phyloP scores from a whole-genome alignment of 106 monocot species.

The Cymbidium sinense region DNA sequence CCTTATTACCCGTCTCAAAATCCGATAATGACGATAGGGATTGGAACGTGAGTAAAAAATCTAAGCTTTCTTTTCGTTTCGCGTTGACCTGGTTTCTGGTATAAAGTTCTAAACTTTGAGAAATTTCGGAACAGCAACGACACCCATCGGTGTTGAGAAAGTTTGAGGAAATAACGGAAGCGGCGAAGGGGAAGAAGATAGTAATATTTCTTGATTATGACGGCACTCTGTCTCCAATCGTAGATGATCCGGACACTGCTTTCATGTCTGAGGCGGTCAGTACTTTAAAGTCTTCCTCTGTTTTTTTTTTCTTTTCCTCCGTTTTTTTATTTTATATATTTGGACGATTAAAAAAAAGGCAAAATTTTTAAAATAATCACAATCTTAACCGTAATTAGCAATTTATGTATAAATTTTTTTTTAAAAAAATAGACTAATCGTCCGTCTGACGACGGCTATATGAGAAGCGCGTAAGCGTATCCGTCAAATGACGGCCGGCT shows the following conservation, averaged over 20 bases:
- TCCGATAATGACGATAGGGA: background rate
- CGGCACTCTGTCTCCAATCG: conserved; percentile 84
- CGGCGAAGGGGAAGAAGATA: conserved; percentile 58
- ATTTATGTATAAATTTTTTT: too few relatives aligned
- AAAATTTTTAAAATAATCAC: too few relatives aligned
- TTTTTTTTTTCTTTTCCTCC: background rate
- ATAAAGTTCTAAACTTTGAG: background rate
- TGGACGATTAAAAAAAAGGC: too few relatives aligned
- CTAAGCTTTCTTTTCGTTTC: background rate
- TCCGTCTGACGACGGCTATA: too few relatives aligned
- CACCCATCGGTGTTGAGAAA: conserved; percentile 53
- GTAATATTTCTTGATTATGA: conserved; percentile 84
- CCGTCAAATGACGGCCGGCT: too few relatives aligned
- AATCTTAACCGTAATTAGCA: too few relatives aligned
- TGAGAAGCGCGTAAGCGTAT: too few relatives aligned
- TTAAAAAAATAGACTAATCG: too few relatives aligned
- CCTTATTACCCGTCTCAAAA: conserved; percentile 8
- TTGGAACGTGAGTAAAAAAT: conserved; percentile 20
- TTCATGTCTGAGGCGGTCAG: conserved; percentile 68
- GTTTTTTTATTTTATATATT: background rate
- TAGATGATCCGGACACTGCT: conserved; percentile 68
- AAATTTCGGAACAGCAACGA: conserved; percentile 9
- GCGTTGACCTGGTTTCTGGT: background rate
- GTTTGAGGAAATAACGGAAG: conserved; percentile 50
- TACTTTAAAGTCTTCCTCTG: background rate